These are phyloP conservation scores for Phyllosticta citriasiana DNA, from an alignment of 2,329 filamentous ascomycete genomes.

Conservation along the genomic window DNA sequence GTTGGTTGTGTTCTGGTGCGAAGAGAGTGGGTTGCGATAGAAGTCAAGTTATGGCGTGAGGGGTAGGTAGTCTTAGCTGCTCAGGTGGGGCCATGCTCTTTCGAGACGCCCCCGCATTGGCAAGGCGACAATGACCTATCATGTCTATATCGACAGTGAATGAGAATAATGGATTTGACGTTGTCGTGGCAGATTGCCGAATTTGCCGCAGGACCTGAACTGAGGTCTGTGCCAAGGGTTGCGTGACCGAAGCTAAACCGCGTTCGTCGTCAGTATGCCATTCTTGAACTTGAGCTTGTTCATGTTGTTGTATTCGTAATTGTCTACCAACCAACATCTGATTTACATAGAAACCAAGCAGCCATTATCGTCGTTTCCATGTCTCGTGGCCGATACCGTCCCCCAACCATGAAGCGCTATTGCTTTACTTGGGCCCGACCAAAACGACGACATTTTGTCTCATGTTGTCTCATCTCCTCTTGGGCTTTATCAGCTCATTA, in stretches of 20 bases:
- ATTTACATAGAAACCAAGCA: not conserved
- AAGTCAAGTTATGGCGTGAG: not conserved
- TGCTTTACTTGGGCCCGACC: not conserved
- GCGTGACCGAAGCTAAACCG: not conserved
- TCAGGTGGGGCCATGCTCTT: not conserved
- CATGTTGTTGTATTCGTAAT: not conserved
- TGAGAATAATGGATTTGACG: not conserved
- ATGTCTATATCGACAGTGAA: not conserved
- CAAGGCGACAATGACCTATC: not conserved
- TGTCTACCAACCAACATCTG: not conserved
- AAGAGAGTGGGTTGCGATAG: not conserved
- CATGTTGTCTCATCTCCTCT: constrained; percentile 6
- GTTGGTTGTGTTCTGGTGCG: not conserved
- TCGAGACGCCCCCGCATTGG: not conserved
- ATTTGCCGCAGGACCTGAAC: not conserved
- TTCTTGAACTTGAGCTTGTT: not conserved
- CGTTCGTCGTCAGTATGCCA: not conserved
- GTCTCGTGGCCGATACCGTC: not conserved
- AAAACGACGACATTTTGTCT: not conserved
- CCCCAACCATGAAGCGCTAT: not conserved
- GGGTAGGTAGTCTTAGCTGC: not conserved
- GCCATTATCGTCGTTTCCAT: not conserved
- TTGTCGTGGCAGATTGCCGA: not conserved
- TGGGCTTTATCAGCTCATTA: constrained; percentile 42
- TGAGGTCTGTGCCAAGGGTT: not conserved